Percentiles rank a stretch among this genome's conserved stretches.
These are phyloP conservation scores for Trichaptum fuscoviolaceum DNA, from an alignment of 768 basidiomycete genomes.

Conservation along the genomic window DNA sequence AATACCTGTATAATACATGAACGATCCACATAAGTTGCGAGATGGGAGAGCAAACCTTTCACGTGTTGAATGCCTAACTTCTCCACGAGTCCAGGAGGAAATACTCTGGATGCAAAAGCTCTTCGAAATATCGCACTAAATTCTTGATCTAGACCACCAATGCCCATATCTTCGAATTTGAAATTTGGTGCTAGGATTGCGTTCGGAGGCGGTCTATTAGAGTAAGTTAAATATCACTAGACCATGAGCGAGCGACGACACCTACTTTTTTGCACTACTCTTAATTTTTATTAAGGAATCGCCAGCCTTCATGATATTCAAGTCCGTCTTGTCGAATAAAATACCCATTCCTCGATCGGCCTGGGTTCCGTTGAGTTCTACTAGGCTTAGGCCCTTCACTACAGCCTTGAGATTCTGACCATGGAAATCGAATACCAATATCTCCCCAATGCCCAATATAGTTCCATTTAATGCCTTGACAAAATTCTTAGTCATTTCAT, in stretches of 20 bases:
- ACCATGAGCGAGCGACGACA: constrained; percentile 8
- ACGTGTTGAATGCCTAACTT: constrained; percentile 98
- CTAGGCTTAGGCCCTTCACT: constrained; percentile 52
- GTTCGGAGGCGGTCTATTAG: constrained; percentile 74
- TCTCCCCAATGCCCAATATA: constrained; percentile 62
- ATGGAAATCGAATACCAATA: constrained; percentile 82
- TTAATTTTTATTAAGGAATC: constrained; percentile 84
- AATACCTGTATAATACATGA: constrained; percentile 52
- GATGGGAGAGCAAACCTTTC: constrained; percentile 56
- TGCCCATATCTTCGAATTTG: constrained; percentile 99
- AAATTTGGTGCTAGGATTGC: constrained; percentile 97
- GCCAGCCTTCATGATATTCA: constrained; percentile 82
- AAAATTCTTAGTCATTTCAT: constrained; percentile 78
- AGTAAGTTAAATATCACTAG: constrained; percentile 7
- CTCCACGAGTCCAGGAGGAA: constrained; percentile 93
- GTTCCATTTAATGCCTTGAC: constrained; percentile 68
- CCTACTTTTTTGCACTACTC: constrained; percentile 84
- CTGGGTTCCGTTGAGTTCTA: constrained; percentile 41
- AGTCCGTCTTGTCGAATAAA: constrained; percentile 86
- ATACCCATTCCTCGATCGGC: constrained; percentile 49
- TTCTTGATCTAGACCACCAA: constrained; percentile 93
- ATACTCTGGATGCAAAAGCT: constrained; percentile 97
- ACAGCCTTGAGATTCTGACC: constrained; percentile 74
- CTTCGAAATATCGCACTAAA: constrained; percentile 97
- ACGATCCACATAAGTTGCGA: not conserved